Percentiles rank a stretch among this genome's conserved stretches.
Conservation (phyloP, 1,284 basidiomycete genomes). For the Pyrrhoderma noxium region DNA sequence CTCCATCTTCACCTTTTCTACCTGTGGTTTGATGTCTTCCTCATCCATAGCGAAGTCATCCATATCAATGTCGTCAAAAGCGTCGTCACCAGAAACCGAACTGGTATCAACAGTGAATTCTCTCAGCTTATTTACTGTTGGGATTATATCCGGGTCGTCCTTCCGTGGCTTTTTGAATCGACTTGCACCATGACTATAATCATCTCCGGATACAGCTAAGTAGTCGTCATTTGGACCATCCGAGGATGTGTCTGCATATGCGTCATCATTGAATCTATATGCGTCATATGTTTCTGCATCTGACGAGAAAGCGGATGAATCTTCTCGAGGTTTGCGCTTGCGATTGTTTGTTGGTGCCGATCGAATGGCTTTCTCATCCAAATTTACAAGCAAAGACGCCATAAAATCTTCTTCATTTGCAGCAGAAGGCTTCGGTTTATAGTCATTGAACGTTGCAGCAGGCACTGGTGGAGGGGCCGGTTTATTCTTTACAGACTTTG, state of each 20-base stretch:
- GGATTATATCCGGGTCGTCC: conserved; percentile 38
- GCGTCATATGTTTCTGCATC: conserved; percentile 19
- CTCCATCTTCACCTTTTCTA: conserved; percentile 28
- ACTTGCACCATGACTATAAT: conserved; percentile 34
- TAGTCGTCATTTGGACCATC: conserved; percentile 53
- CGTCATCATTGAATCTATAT: conserved; percentile 26
- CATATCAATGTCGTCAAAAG: conserved; percentile 54
- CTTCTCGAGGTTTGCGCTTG: conserved; percentile 58
- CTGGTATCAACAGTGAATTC: conserved; percentile 51
- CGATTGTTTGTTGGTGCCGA: conserved; percentile 33
- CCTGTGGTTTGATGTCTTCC: conserved; percentile 28
- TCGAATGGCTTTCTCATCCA: conserved; percentile 45
- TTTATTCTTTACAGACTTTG: conserved; percentile 35
- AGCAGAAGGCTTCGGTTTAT: conserved; percentile 65
- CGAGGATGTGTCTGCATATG: conserved; percentile 41
- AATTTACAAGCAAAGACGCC: conserved; percentile 62
- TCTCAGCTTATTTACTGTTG: conserved; percentile 48
- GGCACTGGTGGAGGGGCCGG: conserved; percentile 41
- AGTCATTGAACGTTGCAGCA: conserved; percentile 62
- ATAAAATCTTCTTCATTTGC: conserved; percentile 85
- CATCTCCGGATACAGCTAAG: conserved; percentile 51
- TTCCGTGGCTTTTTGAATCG: conserved; percentile 61
- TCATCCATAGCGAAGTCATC: conserved; percentile 45
- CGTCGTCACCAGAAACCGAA: conserved; percentile 31
- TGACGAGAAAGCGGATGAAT: conserved; percentile 22